Conservation (phyloP, 768 basidiomycete genomes). For the Strobilomyces confusus region DNA sequence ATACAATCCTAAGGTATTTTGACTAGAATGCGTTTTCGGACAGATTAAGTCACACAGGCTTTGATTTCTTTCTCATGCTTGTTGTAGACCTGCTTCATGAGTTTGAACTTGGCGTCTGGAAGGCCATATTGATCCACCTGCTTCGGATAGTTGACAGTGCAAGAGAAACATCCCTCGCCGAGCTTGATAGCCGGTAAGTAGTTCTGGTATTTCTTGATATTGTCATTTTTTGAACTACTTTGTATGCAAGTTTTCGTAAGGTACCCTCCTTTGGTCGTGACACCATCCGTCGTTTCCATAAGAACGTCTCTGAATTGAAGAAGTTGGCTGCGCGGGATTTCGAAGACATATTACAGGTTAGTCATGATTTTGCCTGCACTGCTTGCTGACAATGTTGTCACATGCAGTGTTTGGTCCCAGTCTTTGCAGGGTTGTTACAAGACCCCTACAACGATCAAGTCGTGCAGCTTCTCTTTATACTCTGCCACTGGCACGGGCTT, state of each 20-base stretch:
- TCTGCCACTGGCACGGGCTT: background rate
- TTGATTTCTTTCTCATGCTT: background rate
- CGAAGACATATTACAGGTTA: background rate
- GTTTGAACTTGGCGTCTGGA: background rate
- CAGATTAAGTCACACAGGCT: background rate
- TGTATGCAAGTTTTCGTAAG: background rate
- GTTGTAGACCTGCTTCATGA: background rate
- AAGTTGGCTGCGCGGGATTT: background rate
- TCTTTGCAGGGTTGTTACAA: background rate
- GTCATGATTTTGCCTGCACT: background rate
- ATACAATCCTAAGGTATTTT: background rate
- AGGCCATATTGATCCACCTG: background rate
- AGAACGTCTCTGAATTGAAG: background rate
- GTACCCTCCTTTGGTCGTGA: background rate
- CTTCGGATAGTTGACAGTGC: background rate
- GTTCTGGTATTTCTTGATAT: no score
- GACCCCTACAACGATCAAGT: background rate
- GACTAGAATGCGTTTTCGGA: background rate
- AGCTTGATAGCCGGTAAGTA: background rate
- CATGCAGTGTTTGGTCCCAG: background rate
- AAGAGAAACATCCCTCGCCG: background rate
- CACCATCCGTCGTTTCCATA: background rate
- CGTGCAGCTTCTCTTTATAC: background rate
- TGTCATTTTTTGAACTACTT: no score
- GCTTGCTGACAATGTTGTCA: background rate